Conservation (phyloP, 2,329 filamentous ascomycete genomes). For the Trichoderma citrinoviride region DNA sequence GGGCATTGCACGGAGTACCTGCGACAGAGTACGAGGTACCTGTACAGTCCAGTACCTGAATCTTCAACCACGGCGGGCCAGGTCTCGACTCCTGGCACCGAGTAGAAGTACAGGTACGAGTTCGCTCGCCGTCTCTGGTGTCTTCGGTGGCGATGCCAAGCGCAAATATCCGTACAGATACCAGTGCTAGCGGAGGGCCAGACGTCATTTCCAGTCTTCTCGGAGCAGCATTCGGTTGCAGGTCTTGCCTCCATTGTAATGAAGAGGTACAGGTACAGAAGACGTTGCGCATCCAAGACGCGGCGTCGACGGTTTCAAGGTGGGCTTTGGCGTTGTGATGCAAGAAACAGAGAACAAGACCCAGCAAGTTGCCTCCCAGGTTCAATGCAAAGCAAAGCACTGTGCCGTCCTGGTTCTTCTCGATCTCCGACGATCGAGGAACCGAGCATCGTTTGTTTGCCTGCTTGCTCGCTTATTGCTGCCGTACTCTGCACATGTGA, state of each 20-base stretch:
- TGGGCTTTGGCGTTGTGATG: slow-evolving; percentile 1
- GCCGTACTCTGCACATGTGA: neutral
- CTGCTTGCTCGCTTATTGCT: slow-evolving; percentile 9
- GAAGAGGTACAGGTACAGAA: neutral
- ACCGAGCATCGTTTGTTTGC: neutral
- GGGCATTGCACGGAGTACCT: neutral
- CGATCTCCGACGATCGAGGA: neutral
- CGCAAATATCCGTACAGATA: neutral
- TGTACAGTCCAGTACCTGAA: neutral
- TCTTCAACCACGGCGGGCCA: neutral
- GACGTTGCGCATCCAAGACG: neutral
- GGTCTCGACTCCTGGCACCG: neutral
- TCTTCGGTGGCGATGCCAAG: neutral
- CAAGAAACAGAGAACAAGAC: neutral
- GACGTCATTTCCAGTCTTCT: neutral
- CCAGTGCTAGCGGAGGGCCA: neutral
- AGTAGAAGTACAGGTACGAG: neutral
- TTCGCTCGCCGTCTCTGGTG: neutral
- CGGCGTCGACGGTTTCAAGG: slow-evolving; percentile 9
- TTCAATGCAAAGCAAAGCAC: neutral
- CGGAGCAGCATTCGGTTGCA: neutral
- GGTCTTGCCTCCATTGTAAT: too few species aligned
- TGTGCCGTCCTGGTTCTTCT: neutral
- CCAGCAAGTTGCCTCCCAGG: neutral
- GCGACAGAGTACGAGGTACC: neutral